Evolutionary conservation across 495 filamentous ascomycete species (phyloP).

Genomic region (Lepraria neglecta): DNA sequence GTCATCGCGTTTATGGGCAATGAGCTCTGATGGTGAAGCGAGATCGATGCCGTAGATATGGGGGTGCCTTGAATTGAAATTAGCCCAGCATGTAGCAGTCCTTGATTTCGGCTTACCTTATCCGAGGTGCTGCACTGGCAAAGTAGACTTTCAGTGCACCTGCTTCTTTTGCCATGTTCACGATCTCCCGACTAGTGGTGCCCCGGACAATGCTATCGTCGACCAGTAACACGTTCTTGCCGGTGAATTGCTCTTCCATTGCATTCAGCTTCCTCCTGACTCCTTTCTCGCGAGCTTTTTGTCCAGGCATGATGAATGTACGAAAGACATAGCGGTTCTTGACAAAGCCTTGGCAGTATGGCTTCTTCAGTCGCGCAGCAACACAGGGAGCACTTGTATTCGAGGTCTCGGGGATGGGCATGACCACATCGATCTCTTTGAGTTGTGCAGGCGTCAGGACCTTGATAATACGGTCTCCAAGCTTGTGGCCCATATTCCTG

Average conservation of each 20-base stretch:
- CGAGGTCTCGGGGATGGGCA: slow-evolving; percentile 81
- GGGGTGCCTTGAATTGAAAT: slow-evolving; percentile 30
- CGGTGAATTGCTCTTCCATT: slow-evolving; percentile 72
- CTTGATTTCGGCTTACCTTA: slow-evolving; percentile 46
- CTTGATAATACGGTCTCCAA: slow-evolving; percentile 70
- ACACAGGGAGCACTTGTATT: slow-evolving; percentile 80
- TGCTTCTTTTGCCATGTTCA: slow-evolving; percentile 83
- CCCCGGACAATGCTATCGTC: slow-evolving; percentile 94
- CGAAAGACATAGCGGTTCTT: slow-evolving; percentile 95
- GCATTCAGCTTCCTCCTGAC: slow-evolving; percentile 26
- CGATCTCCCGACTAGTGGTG: slow-evolving; percentile 86
- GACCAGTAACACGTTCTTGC: slow-evolving; percentile 77
- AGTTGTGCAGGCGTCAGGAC: slow-evolving; percentile 68
- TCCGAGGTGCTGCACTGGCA: slow-evolving; percentile 78
- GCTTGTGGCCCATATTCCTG: slow-evolving; percentile 76
- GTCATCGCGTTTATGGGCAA: slow-evolving; percentile 70
- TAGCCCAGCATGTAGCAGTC: background rate
- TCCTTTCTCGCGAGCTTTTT: slow-evolving; percentile 69
- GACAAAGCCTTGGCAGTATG: slow-evolving; percentile 79
- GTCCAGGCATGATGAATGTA: slow-evolving; percentile 97
- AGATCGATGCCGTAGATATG: slow-evolving; percentile 89
- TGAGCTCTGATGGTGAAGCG: slow-evolving; percentile 72
- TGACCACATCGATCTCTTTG: slow-evolving; percentile 84
- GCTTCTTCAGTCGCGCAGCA: slow-evolving; percentile 62
- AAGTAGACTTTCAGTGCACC: slow-evolving; percentile 89